phyloP scores from a whole-genome alignment of 2,329 filamentous ascomycete genomes.

The Alternaria triticimaculans region DNA sequence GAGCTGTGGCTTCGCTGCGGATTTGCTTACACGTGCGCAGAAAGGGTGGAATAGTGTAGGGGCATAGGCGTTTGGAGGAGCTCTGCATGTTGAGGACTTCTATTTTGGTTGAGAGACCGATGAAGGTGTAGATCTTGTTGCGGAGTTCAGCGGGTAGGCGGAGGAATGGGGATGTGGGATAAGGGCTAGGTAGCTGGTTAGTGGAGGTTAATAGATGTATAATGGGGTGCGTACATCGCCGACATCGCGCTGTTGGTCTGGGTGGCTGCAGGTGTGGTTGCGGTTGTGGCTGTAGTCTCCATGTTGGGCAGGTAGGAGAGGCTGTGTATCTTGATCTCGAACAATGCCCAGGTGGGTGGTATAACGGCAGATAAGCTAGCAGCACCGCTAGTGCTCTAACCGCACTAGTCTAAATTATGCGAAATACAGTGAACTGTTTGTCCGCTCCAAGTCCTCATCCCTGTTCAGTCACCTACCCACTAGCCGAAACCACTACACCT shows the following conservation, averaged over 20 bases:
- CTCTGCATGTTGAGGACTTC: no score
- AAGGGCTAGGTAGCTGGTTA: neutral
- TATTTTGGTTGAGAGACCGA: neutral
- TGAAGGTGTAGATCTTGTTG: neutral
- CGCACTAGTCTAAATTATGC: neutral
- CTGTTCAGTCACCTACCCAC: neutral
- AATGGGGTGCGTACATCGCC: neutral
- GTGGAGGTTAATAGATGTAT: neutral
- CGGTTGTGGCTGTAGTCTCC: neutral
- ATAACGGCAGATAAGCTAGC: neutral
- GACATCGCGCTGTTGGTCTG: neutral
- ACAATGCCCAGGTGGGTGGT: neutral
- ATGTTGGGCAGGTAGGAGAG: neutral
- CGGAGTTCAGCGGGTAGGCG: neutral
- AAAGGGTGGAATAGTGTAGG: neutral
- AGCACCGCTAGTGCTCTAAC: neutral
- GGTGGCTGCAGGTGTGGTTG: neutral
- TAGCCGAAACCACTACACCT: neutral
- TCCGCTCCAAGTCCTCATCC: accelerated
- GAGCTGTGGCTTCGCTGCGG: neutral
- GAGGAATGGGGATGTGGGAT: neutral
- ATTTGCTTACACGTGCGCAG: neutral
- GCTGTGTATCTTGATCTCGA: neutral
- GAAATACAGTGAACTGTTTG: neutral
- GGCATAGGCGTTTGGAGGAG: neutral